A percentile compares a stretch with the other conserved stretches of the same genome.
Evolutionary conservation across 2,329 filamentous ascomycete species (phyloP).

Genomic region (Nigrospora oryzae): DNA sequence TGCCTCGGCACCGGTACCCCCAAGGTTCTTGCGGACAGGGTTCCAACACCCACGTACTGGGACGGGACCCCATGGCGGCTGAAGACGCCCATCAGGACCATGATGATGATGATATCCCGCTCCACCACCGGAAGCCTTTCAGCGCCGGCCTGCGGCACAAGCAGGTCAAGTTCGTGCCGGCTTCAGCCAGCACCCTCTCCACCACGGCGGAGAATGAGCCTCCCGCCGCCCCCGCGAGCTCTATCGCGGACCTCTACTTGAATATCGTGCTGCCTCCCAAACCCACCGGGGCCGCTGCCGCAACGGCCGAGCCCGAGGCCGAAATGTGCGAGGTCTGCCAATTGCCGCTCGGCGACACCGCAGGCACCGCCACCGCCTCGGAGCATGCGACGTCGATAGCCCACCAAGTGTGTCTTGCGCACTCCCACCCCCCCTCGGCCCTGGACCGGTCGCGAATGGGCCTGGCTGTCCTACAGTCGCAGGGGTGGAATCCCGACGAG

Average conservation of each 20-base stretch:
- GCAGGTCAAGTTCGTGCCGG: conserved; percentile 49
- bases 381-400: conserved; percentile 55
- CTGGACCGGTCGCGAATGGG: conserved; percentile 65
- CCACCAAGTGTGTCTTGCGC: conserved; percentile 61
- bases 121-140: conserved; percentile 45
- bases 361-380: conserved; percentile 2
- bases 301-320: conserved; percentile 7
- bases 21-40: too few relatives aligned
- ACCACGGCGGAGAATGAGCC: conserved; percentile 13
- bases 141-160: conserved; percentile 47
- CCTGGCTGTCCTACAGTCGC: conserved; percentile 52
- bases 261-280: conserved; percentile 51
- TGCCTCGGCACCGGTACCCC: too few relatives aligned
- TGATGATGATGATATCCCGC: conserved; percentile 35
- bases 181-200: conserved; percentile 28
- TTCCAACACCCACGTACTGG: too few relatives aligned
- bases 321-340: conserved; percentile 48
- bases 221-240: conserved; percentile 14
- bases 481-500: conserved; percentile 70
- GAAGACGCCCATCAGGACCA: conserved; percentile 3
- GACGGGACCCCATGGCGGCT: too few relatives aligned
- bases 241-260: conserved; percentile 54
- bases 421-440: conserved; percentile 65
- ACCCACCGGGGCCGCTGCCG: conserved; percentile 7
- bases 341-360: conserved; percentile 35